Conservation (phyloP, 768 basidiomycete species). For the Mycena floridula region DNA sequence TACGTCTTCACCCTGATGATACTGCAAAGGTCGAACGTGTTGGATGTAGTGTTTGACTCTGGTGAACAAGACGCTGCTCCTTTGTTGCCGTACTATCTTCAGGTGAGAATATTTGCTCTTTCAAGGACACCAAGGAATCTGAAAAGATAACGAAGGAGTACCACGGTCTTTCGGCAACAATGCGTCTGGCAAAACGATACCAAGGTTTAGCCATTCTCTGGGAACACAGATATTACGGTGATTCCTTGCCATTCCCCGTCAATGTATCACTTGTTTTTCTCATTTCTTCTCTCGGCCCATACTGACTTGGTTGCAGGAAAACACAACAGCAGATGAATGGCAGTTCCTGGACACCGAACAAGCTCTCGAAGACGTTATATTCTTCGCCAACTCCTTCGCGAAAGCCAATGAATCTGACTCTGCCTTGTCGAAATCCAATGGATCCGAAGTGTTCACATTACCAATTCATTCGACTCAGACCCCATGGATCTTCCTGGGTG, state of each 20-base stretch:
- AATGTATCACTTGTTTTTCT: slow-evolving; percentile 23
- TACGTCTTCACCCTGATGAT: slow-evolving; percentile 15
- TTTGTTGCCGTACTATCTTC: slow-evolving; percentile 41
- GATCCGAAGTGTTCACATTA: slow-evolving; percentile 7
- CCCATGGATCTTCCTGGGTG: slow-evolving; percentile 45
- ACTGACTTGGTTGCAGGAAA: slow-evolving; percentile 21
- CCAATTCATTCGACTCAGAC: slow-evolving; percentile 33
- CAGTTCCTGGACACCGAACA: slow-evolving; percentile 42
- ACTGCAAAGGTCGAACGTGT: not conserved
- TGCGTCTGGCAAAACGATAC: slow-evolving; percentile 41
- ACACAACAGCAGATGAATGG: slow-evolving; percentile 42
- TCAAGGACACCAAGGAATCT: not conserved
- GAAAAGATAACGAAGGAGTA: slow-evolving; percentile 26
- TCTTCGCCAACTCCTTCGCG: slow-evolving; percentile 38
- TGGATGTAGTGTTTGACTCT: slow-evolving; percentile 39
- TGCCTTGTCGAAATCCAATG: slow-evolving; percentile 30
- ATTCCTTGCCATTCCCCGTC: slow-evolving; percentile 39
- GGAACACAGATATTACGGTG: slow-evolving; percentile 47
- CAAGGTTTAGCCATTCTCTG: slow-evolving; percentile 41
- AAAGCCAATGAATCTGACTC: not conserved
- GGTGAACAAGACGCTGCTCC: slow-evolving; percentile 45
- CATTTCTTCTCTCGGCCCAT: not conserved
- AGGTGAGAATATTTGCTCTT: slow-evolving; percentile 20
- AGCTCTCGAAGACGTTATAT: slow-evolving; percentile 43
- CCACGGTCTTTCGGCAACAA: slow-evolving; percentile 41